A percentile compares a stretch with the other conserved stretches of the same genome.
Conservation (phyloP, 2,329 filamentous ascomycete genomes). For the Elsinoe batatas region DNA sequence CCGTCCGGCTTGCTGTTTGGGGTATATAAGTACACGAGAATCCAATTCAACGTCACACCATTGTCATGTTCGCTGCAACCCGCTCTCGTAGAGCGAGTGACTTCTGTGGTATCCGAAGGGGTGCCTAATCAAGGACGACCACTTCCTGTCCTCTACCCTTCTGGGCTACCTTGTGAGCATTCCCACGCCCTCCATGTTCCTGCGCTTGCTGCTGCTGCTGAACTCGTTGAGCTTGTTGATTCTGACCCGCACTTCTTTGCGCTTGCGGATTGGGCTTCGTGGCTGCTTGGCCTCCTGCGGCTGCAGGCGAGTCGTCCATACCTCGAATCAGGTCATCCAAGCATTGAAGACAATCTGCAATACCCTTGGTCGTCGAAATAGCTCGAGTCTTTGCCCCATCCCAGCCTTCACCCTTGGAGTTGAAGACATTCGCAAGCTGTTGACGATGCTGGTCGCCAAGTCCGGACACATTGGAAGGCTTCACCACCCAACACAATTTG, state of each 20-base stretch:
- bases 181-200: background rate
- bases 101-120: background rate
- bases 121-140: background rate
- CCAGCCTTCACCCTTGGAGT: constrained; percentile 26
- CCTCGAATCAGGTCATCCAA: constrained; percentile 30
- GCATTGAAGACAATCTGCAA: constrained; percentile 28
- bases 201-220: background rate
- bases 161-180: background rate
- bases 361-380: constrained; percentile 28
- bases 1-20: background rate
- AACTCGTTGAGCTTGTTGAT: background rate
- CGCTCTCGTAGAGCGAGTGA: background rate
- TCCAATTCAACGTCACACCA: background rate
- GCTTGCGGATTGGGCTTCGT: background rate
- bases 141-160: constrained; percentile 7
- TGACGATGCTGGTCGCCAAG: constrained; percentile 22
- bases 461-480: constrained; percentile 19
- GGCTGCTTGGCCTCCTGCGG: background rate
- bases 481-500: constrained; percentile 29
- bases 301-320: background rate
- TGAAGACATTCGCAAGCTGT: constrained; percentile 28
- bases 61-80: background rate
- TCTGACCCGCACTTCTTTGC: background rate
- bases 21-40: constrained; percentile 12
- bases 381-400: constrained; percentile 30